Conservation (phyloP, 371 early-diverging fungal species). For the Parasitella parasitica region DNA sequence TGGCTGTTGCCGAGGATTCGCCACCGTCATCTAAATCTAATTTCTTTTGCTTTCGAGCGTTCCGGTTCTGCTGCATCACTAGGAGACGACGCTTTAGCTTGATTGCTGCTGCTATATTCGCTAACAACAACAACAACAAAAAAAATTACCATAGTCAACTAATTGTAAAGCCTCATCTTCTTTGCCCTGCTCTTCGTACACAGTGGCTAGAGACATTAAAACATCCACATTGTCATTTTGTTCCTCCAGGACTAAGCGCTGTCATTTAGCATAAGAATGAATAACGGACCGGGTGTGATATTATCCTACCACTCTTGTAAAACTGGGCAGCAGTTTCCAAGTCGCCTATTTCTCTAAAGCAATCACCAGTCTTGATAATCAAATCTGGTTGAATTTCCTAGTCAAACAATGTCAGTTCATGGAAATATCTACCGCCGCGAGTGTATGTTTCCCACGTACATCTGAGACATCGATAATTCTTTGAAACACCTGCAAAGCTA, state of each 20-base stretch:
- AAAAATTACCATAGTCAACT: slow-evolving; percentile 51
- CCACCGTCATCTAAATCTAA: not conserved
- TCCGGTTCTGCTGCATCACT: slow-evolving; percentile 40
- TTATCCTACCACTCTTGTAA: slow-evolving; percentile 43
- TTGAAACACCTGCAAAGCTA: slow-evolving; percentile 65
- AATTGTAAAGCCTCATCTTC: slow-evolving; percentile 69
- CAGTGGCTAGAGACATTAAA: slow-evolving; percentile 74
- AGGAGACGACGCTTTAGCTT: not conserved
- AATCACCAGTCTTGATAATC: slow-evolving; percentile 63
- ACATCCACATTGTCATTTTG: slow-evolving; percentile 71
- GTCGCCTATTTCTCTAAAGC: slow-evolving; percentile 71
- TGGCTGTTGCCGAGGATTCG: not conserved
- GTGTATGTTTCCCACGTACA: slow-evolving; percentile 27
- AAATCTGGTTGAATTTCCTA: slow-evolving; percentile 51
- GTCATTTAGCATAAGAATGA: not conserved
- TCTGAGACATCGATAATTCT: slow-evolving; percentile 57
- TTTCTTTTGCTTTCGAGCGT: slow-evolving; percentile 22
- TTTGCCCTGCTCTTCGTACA: slow-evolving; percentile 85
- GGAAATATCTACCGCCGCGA: too few relatives aligned
- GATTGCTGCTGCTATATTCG: too few relatives aligned
- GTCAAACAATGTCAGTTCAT: not conserved
- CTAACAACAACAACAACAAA: not conserved
- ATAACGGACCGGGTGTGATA: not conserved
- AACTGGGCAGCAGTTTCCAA: slow-evolving; percentile 64
- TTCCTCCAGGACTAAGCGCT: slow-evolving; percentile 37